Evolutionary conservation across 257 asterid genomes (phyloP), one percentile per base, ranked within the genome.

Genomic region (Hygrophila difformis): DNA sequence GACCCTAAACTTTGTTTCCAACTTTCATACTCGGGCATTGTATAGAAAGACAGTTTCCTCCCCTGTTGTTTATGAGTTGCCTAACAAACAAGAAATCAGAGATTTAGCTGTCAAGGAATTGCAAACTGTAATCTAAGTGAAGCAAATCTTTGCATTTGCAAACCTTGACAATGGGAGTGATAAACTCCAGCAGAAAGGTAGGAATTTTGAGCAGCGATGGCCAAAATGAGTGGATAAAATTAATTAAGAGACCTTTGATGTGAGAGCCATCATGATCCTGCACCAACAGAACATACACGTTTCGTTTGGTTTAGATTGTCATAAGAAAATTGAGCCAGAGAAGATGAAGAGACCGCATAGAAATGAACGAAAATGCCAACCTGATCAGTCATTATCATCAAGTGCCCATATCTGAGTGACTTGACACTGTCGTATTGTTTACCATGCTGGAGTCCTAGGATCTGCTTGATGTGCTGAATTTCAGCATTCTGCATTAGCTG

Each of bases 181-280:
- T 81, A 65, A 91, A 91, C 65, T 91, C 99, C 80, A 91, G 65
- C 5, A 91, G 44, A 55, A 91, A 91, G 12, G 84, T 57, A 23
- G 96, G 95, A 65, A 76, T 47, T 76, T 74, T 78, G 55, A 91
- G 84, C 70, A 91, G 60, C 21, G 96, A 74, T 24, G 99, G 99
- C 99, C 99, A 91, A 63, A 80, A 91, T 12, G 94, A 63, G 50
- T 91, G 99, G 44, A 91, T 78, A 65, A 91, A 91, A 59, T 91
- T 91, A 38, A 91, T 91, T 46, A 91, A 62, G 4, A 91, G 78
- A 47, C 96, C 99, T 65, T 91, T 91, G 70, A 91, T 91, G 56
- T 86, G 99, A 39, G 99, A 91, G 58, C 99, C 99, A 70, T 91
- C 99, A 57, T 91, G 95, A 67, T 91, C 99, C 98, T 89, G 85